Conservation (phyloP, 768 basidiomycete genomes). For the Psilocybe azurescens region DNA sequence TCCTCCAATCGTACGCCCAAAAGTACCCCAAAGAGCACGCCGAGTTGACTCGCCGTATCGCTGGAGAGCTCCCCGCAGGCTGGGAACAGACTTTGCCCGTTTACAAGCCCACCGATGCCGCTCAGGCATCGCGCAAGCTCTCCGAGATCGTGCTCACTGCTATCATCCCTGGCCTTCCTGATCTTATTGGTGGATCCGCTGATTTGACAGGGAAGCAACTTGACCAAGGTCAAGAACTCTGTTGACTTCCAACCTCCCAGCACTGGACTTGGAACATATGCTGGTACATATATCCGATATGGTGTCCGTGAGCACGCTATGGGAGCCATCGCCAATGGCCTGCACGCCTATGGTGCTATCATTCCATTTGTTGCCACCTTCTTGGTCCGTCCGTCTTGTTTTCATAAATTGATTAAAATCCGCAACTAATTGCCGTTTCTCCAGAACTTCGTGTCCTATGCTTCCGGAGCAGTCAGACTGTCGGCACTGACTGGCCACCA, state of each 20-base stretch:
- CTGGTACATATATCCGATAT: constrained; percentile 92
- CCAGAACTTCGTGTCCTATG: constrained; percentile 93
- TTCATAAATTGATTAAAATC: background rate
- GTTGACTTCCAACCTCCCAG: constrained; percentile 92
- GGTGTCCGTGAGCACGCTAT: constrained; percentile 98
- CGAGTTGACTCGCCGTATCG: constrained; percentile 85
- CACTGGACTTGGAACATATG: constrained; percentile 83
- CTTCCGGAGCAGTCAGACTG: constrained; percentile 89
- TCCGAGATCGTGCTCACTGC: constrained; percentile 89
- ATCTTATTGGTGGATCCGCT: constrained; percentile 88
- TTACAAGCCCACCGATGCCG: constrained; percentile 83
- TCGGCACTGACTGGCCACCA: constrained; percentile 89
- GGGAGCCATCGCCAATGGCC: constrained; percentile 94
- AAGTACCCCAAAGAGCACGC: constrained; percentile 86
- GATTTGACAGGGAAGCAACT: constrained; percentile 92
- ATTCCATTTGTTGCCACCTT: constrained; percentile 93
- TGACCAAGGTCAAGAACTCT: constrained; percentile 85
- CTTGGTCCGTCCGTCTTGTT: constrained; percentile 64
- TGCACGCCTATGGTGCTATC: constrained; percentile 88
- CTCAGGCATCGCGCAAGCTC: constrained; percentile 90
- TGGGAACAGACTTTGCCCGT: constrained; percentile 90
- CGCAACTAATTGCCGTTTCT: constrained; percentile 14
- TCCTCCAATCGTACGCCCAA: constrained; percentile 70
- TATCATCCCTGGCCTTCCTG: constrained; percentile 77
- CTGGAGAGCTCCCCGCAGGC: constrained; percentile 79